Percentiles rank a stretch among this genome's conserved stretches.
Conservation (phyloP, 108 stramenopile species). For the Fistulifera pelliculosa region DNA sequence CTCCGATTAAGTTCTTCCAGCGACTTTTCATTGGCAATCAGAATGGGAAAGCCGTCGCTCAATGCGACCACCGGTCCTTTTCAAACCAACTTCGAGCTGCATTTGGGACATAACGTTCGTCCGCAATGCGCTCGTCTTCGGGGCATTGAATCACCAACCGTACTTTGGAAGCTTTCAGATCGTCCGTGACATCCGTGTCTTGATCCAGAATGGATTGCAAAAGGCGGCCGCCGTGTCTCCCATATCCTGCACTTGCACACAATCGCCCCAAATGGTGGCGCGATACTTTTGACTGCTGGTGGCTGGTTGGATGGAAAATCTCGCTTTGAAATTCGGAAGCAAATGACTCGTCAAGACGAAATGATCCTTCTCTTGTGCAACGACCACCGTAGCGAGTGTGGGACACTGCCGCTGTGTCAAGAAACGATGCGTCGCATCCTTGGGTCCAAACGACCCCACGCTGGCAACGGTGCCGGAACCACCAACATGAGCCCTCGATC, state of each 20-base stretch:
- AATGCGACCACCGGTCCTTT: conserved; percentile 34
- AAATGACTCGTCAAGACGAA: not conserved
- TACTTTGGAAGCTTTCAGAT: conserved; percentile 22
- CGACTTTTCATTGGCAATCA: conserved; percentile 60
- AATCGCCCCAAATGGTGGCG: conserved; percentile 62
- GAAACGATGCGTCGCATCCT: conserved; percentile 55
- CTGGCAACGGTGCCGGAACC: conserved; percentile 33
- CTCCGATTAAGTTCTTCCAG: conserved; percentile 60
- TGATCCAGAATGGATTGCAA: conserved; percentile 41
- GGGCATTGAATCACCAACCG: conserved; percentile 38
- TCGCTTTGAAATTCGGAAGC: not conserved
- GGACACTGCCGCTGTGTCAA: conserved; percentile 72
- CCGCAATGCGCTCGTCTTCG: conserved; percentile 15
- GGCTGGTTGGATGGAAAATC: not conserved
- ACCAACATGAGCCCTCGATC: conserved; percentile 78
- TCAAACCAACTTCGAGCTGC: conserved; percentile 22
- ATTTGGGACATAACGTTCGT: conserved; percentile 39
- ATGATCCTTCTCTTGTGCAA: conserved; percentile 7
- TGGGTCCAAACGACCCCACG: conserved; percentile 25
- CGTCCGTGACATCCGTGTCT: conserved; percentile 9
- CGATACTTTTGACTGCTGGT: conserved; percentile 14
- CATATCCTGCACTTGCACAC: conserved; percentile 52
- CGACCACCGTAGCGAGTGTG: conserved; percentile 46
- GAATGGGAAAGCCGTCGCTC: conserved; percentile 79
- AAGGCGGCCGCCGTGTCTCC: conserved; percentile 70